Base-by-base conservation (phyloP, 345 rosid species). In the Salix arbutifolia region DNA sequence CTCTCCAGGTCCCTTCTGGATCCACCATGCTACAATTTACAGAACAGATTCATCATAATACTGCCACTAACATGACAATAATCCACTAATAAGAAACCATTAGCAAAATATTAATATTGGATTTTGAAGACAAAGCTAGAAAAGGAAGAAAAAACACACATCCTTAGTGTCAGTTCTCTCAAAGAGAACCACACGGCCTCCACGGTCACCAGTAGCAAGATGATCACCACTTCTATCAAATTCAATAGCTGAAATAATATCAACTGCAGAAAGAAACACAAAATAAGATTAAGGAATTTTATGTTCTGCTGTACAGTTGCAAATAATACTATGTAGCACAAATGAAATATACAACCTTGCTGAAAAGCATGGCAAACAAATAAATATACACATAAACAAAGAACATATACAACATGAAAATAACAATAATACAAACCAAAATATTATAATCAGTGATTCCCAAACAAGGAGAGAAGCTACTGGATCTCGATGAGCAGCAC, bases 141-240 rank as follows among this genome's bases (percentile, higher is more conserved):
- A 65, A 71, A 70, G 71, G 65, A 58, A 72, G 67, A 65, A 67
- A 78, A 67, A 74, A 82, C 92, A 17, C 79, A 96, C 99, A 84
- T 91, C 92, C 83, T 82, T 90, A 30, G 82, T 74, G 81, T 91
- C 98, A 17, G 97, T 91, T 86, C 97, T 91, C 90, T 96, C 99
- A 83, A 96, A 96, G 48, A 96, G 92, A 85, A 96, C 99, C 72
- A 96, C 99, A 26, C 99, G 91, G 28, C 99, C 99, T 60, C 99
- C 99, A 78, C 99, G 94, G 83, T 96, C 99, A 81, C 99, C 99
- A 67, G 99, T 96, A 67, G 98, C 97, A 73, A 96, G 99, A 88
- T 96, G 98, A 81, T 96, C 91, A 12, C 99, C 99, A 78, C 82
- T 87, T 90, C 86, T 92, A 86, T 96, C 99, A 83, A 96, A 96